phyloP scores from a whole-genome alignment of 2,329 filamentous ascomycete genomes.

The Sphaceloma murrayae region DNA sequence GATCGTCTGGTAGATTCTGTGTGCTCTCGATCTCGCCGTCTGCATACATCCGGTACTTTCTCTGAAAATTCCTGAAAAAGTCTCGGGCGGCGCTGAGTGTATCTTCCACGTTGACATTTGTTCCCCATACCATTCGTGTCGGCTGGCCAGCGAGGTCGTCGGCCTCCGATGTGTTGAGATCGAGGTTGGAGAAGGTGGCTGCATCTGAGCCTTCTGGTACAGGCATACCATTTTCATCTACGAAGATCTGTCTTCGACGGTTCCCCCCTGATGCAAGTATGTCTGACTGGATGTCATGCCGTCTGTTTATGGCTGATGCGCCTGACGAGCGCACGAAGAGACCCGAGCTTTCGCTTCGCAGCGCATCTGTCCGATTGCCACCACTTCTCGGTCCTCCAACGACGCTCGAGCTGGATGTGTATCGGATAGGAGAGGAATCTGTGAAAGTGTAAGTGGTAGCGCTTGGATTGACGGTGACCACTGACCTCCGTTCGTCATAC shows the following conservation, averaged over 20 bases:
- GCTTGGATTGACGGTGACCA: slow-evolving; percentile 2
- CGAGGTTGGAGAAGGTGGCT: slow-evolving; percentile 55
- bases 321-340: slow-evolving; percentile 67
- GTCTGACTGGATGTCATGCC: slow-evolving; percentile 83
- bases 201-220: slow-evolving; percentile 48
- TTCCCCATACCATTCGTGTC: slow-evolving; percentile 87
- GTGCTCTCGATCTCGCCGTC: slow-evolving; percentile 68
- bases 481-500: slow-evolving; percentile 53
- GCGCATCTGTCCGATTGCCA: slow-evolving; percentile 55
- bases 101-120: slow-evolving; percentile 87
- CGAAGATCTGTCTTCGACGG: slow-evolving; percentile 51
- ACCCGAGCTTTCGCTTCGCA: slow-evolving; percentile 74
- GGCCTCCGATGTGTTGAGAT: slow-evolving; percentile 86
- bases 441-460: slow-evolving; percentile 18
- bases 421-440: slow-evolving; percentile 91
- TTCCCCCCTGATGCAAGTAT: slow-evolving; percentile 45
- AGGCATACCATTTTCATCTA: slow-evolving; percentile 55
- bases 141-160: slow-evolving; percentile 74
- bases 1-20: slow-evolving; percentile 56
- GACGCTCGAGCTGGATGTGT: slow-evolving; percentile 75
- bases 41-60: slow-evolving; percentile 86
- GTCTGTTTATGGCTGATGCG: slow-evolving; percentile 53
- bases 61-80: slow-evolving; percentile 83
- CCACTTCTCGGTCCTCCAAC: slow-evolving; percentile 26
- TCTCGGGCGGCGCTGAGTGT: slow-evolving; percentile 81